These are phyloP conservation scores for Pisolithus tinctorius DNA, from an alignment of 768 basidiomycete genomes.

Conservation along the genomic window DNA sequence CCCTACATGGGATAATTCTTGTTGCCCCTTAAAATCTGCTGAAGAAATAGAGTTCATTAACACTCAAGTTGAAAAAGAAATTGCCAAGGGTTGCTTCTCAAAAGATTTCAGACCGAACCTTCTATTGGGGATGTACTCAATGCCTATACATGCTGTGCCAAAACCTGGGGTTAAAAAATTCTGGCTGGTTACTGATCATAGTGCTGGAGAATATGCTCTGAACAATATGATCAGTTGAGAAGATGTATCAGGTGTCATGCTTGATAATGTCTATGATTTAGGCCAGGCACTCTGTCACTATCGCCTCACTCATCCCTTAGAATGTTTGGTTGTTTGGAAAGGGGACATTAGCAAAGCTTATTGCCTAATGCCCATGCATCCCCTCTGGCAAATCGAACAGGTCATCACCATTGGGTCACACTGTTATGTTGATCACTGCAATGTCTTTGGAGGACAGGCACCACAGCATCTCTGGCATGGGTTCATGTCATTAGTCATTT, in stretches of 20 bases:
- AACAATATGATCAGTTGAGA: conserved; percentile 29
- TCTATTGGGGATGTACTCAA: conserved; percentile 35
- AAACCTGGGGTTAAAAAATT: conserved; percentile 35
- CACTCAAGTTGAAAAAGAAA: conserved; percentile 10
- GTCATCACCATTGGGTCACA: conserved; percentile 21
- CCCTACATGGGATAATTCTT: conserved; percentile 18
- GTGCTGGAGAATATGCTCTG: conserved; percentile 24
- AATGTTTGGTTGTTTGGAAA: conserved; percentile 18
- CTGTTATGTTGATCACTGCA: conserved; percentile 17
- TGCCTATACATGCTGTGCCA: conserved; percentile 33
- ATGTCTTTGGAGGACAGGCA: conserved; percentile 18
- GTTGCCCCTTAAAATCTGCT: conserved; percentile 8
- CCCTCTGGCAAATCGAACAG: conserved; percentile 36
- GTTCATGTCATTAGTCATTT: conserved; percentile 28
- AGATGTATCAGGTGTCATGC: conserved; percentile 16
- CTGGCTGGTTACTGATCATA: conserved; percentile 35
- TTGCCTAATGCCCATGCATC: conserved; percentile 29
- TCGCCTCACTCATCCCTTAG: fast-evolving
- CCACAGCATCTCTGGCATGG: conserved; percentile 22
- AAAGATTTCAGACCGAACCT: conserved; percentile 19
- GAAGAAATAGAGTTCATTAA: conserved; percentile 18
- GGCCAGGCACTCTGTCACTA: conserved; percentile 6
- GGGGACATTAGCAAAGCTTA: conserved; percentile 35
- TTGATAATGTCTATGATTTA: conserved; percentile 31
- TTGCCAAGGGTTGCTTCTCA: conserved; percentile 10